Base-by-base conservation (phyloP, 202 grass and related monocot genomes). In the Sporobolus alterniflorus region DNA sequence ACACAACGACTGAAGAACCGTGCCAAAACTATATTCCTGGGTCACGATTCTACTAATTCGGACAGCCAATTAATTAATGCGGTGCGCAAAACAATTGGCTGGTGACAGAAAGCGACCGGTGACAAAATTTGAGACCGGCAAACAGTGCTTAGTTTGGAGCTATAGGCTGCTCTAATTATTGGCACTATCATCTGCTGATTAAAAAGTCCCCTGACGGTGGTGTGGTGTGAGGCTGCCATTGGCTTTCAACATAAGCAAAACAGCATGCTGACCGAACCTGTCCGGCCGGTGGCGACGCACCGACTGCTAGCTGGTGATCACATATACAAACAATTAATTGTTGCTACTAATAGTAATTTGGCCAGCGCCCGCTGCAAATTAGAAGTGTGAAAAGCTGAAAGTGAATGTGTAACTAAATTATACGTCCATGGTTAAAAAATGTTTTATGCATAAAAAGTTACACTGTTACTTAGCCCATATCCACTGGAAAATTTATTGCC, bases 61-160 rank as follows among this genome's bases (percentile, higher is more conserved):
- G 81, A 80, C 28, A 55, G 18, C 24, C 30, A 72, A 17, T 30
- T n/a, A n/a, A n/a, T n/a, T n/a, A n/a, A n/a, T n/a, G 25, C 25
- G 15, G 25, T 4, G 24, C 21, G 22, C 64, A 60, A 2, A 59
- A 59, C 40, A 18, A 20, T 42, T 21, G 57, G 49, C 56, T 14
- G 78, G 78, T 82, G 67, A 42, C 59, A 8, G 83, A 90, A 82
- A 78, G 78, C 67, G 73, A 86, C 67, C 72, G 22, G 1, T 33
- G 83, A 86, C 83, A 89, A 86, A 89, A 68, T 8, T 69, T 70
- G 71, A 76, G 79, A 56, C 17, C 60, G 34, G 18, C 78, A 24
- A 57, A 26, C 48, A 8, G 73, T 43, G 24, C 60, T 26, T 21
- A 3, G 47, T 71, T 81, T 85, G 76, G 82, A 81, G 55, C 77